Conservation (phyloP, 345 rosid genomes). For the Durio zibethinus region DNA sequence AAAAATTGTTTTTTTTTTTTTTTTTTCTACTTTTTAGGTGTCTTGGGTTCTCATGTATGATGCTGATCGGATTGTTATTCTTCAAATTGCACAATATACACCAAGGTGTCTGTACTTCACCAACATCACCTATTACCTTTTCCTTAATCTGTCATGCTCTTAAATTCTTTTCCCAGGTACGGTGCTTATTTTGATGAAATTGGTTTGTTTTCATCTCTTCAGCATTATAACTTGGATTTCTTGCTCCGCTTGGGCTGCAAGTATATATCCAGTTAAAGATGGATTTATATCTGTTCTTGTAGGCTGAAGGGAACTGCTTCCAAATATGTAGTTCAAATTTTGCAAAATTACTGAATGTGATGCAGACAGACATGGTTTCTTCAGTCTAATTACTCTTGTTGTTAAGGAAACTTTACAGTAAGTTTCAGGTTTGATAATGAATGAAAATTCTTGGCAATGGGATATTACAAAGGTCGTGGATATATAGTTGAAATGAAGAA, state of each 20-base stretch:
- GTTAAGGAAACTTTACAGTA: not conserved
- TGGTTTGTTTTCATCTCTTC: too few relatives aligned
- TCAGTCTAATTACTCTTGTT: not conserved
- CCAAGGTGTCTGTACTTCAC: not conserved
- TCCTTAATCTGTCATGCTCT: not conserved
- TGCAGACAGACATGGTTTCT: not conserved
- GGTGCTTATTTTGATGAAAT: too few relatives aligned
- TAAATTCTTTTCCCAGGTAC: not conserved
- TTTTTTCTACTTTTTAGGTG: not conserved
- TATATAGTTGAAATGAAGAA: too few relatives aligned
- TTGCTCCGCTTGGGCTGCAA: not conserved
- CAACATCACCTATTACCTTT: not conserved
- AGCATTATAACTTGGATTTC: too few relatives aligned
- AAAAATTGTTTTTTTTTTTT: not conserved
- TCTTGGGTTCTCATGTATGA: slow-evolving; percentile 25
- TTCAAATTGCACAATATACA: not conserved
- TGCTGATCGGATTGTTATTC: not conserved
- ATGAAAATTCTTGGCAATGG: too few relatives aligned
- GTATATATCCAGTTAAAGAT: not conserved
- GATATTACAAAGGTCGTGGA: too few relatives aligned
- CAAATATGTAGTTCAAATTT: too few relatives aligned
- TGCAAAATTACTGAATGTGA: not conserved
- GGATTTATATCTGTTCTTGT: not conserved
- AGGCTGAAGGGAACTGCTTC: not conserved
- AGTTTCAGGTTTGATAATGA: not conserved